phyloP scores from a whole-genome alignment of 768 basidiomycete species.

The Serendipita sp. region DNA sequence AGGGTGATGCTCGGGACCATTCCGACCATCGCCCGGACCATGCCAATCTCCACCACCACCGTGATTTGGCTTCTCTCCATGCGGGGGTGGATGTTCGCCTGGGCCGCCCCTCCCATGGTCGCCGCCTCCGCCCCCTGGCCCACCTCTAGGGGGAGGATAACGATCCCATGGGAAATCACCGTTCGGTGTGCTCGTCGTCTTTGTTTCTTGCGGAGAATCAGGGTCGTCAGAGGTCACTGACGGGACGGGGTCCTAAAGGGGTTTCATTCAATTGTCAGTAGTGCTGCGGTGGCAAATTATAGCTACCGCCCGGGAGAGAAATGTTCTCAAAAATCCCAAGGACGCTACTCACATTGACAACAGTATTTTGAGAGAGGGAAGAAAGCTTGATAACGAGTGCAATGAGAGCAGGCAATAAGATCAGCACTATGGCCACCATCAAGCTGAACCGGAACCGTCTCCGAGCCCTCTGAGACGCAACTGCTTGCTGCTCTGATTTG shows the following conservation, averaged over 20 bases:
- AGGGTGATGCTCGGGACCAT: not conserved
- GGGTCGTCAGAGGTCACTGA: no score
- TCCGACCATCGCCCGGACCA: not conserved
- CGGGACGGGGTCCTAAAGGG: not conserved
- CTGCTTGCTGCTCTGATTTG: not conserved
- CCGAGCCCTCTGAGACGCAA: not conserved
- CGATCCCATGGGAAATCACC: no score
- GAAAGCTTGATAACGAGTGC: not conserved
- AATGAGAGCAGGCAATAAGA: not conserved
- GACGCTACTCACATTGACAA: not conserved
- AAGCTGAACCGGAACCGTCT: not conserved
- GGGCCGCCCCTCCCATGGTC: no score
- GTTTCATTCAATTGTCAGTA: not conserved
- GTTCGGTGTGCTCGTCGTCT: no score
- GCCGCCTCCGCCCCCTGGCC: no score
- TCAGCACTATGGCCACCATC: not conserved
- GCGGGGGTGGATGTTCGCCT: not conserved
- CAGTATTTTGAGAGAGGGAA: not conserved
- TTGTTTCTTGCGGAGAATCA: no score
- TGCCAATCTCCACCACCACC: not conserved
- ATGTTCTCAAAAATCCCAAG: not conserved
- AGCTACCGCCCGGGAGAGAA: not conserved
- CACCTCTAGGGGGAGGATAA: no score
- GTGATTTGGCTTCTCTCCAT: not conserved
- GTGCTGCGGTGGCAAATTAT: not conserved